Percentiles rank a stretch among this genome's conserved stretches.
These are phyloP conservation scores for Termitomyces sp. DNA, from an alignment of 768 basidiomycete species.

Conservation along the genomic window DNA sequence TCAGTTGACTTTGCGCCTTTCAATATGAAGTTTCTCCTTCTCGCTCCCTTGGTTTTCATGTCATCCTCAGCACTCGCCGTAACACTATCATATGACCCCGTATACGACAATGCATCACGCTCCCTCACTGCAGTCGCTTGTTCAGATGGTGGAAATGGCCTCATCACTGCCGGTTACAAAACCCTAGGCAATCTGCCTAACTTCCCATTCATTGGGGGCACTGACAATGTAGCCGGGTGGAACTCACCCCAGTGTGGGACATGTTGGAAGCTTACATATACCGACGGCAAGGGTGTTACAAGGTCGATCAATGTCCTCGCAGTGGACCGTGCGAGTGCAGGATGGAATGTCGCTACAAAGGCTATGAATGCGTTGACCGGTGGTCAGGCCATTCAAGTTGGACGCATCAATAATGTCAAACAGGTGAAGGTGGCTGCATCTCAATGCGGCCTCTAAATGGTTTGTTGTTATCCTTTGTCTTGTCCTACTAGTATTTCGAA, in stretches of 20 bases:
- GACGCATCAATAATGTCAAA: slow-evolving; percentile 18
- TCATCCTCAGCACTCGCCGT: slow-evolving; percentile 4
- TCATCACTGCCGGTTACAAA: slow-evolving; percentile 33
- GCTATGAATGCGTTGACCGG: slow-evolving; percentile 34
- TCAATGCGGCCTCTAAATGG: slow-evolving; percentile 19
- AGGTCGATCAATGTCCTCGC: slow-evolving; percentile 41
- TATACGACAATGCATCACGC: slow-evolving; percentile 33
- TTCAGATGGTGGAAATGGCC: slow-evolving; percentile 44
- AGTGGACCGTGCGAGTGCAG: slow-evolving; percentile 32
- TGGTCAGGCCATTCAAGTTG: slow-evolving; percentile 21
- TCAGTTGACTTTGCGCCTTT: neutral
- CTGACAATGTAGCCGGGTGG: slow-evolving; percentile 38
- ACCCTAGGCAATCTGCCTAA: slow-evolving; percentile 44
- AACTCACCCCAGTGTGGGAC: slow-evolving; percentile 46
- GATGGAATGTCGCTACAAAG: slow-evolving; percentile 23
- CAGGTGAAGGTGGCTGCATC: slow-evolving; percentile 17
- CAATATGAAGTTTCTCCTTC: slow-evolving; percentile 13
- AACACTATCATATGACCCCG: slow-evolving; percentile 31
- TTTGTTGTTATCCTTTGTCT: neutral
- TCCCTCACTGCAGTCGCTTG: slow-evolving; percentile 41
- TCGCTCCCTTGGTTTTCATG: slow-evolving; percentile 11
- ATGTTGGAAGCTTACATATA: slow-evolving; percentile 52
- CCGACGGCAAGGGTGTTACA: slow-evolving; percentile 15
- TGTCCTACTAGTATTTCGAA: neutral
- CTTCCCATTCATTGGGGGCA: slow-evolving; percentile 54